These are phyloP conservation scores for Parathielavia hyrcaniae DNA, from an alignment of 495 filamentous ascomycete species.

Conservation along the genomic window DNA sequence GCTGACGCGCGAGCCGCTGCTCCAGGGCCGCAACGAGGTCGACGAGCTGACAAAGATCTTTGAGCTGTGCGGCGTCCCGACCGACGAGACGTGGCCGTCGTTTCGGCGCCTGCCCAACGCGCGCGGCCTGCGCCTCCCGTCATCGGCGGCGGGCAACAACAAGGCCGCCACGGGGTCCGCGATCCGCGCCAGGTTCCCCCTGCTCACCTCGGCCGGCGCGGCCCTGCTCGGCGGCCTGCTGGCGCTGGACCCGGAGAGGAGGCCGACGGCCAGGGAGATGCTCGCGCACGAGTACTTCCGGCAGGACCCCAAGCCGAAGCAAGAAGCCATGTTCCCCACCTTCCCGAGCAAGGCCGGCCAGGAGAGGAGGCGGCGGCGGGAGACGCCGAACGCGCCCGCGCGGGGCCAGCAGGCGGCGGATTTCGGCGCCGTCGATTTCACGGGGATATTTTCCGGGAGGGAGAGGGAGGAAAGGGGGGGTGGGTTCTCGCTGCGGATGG, in stretches of 20 bases:
- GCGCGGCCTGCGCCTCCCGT: slow-evolving; percentile 71
- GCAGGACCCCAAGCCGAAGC: slow-evolving; percentile 84
- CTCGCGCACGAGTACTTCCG: slow-evolving; percentile 69
- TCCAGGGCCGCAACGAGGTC: slow-evolving; percentile 93
- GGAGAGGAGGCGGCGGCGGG: slow-evolving; percentile 68
- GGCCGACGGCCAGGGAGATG: slow-evolving; percentile 58
- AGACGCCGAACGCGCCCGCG: slow-evolving; percentile 81
- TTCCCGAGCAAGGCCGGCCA: slow-evolving; percentile 93
- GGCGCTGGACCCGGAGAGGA: slow-evolving; percentile 62
- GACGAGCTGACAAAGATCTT: slow-evolving; percentile 76
- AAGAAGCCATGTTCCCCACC: slow-evolving; percentile 78
- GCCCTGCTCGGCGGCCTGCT: slow-evolving; percentile 63
- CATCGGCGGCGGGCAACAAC: slow-evolving; percentile 4
- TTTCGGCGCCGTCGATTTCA: slow-evolving; percentile 64
- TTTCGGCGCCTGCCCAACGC: slow-evolving; percentile 89
- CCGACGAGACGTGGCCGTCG: slow-evolving; percentile 75
- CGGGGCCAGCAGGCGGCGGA: slow-evolving; percentile 66
- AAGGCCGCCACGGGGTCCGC: slow-evolving; percentile 38
- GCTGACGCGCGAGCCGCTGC: slow-evolving; percentile 69
- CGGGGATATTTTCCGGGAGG: slow-evolving; percentile 66
- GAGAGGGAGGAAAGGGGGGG: slow-evolving; percentile 70
- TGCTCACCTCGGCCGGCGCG: slow-evolving; percentile 69
- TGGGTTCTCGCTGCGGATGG: slow-evolving; percentile 75
- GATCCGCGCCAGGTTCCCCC: slow-evolving; percentile 70
- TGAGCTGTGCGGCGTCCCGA: slow-evolving; percentile 82